Percentiles rank a stretch among this genome's conserved stretches.
Conservation (phyloP, 139 green algal species). For the Chlorella vulgaris region DNA sequence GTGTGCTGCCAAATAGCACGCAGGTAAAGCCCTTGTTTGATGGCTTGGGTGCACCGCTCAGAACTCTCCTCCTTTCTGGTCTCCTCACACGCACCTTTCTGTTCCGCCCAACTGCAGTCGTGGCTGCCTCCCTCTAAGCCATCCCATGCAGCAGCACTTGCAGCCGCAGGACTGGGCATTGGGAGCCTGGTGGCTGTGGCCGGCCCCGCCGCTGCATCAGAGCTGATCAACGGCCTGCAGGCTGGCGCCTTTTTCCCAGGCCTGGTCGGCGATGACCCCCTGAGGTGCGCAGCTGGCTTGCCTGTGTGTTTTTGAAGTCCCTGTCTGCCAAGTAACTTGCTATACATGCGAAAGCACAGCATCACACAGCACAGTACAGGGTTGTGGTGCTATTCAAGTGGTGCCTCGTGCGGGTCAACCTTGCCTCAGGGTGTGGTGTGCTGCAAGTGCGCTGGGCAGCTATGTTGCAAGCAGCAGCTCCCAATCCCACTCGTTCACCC, state of each 20-base stretch:
- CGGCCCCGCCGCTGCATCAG: neutral
- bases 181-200: neutral
- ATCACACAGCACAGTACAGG: neutral
- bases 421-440: too few species aligned
- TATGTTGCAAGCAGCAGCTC: too few species aligned
- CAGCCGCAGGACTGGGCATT: neutral
- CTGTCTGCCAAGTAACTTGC: too few species aligned
- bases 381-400: too few species aligned
- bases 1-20: too few species aligned
- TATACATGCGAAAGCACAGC: too few species aligned
- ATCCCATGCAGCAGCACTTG: neutral
- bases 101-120: neutral
- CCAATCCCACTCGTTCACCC: neutral
- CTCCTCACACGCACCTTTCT: neutral
- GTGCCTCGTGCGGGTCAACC: too few species aligned
- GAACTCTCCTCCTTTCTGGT: too few species aligned
- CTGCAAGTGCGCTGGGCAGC: too few species aligned
- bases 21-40: too few species aligned
- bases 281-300: conserved; percentile 20
- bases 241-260: conserved; percentile 48
- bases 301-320: neutral
- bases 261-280: conserved; percentile 69
- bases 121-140: neutral
- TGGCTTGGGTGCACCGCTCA: too few species aligned
- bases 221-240: neutral